Percentiles rank a stretch among this genome's conserved stretches.
These are phyloP conservation scores for Clonostachys sp. DNA, from an alignment of 2,329 filamentous ascomycete genomes.

Conservation along the genomic window DNA sequence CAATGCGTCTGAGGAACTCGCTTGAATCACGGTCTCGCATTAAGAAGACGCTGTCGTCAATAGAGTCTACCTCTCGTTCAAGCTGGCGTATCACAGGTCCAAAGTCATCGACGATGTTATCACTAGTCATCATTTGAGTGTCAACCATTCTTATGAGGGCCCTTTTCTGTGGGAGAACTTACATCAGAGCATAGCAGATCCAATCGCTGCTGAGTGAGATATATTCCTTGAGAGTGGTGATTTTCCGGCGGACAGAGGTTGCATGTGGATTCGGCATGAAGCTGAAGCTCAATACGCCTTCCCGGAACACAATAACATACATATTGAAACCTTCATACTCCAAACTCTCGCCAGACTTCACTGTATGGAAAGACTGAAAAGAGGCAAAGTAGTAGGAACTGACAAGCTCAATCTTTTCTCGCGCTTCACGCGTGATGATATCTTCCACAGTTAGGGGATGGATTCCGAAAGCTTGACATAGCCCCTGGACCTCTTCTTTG, in stretches of 20 bases:
- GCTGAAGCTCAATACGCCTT: constrained; percentile 92
- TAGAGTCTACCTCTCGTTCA: constrained; percentile 83
- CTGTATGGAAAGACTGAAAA: constrained; percentile 85
- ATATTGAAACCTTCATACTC: constrained; percentile 95
- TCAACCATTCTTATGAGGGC: constrained; percentile 23
- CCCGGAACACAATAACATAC: constrained; percentile 94
- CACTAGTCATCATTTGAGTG: constrained; percentile 38
- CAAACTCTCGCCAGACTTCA: constrained; percentile 71
- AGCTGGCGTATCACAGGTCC: constrained; percentile 84
- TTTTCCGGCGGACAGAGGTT: constrained; percentile 83
- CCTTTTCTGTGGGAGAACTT: constrained; percentile 6
- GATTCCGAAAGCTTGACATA: constrained; percentile 92
- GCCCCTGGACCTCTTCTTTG: constrained; percentile 79
- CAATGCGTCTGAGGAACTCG: constrained; percentile 81
- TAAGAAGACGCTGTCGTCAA: constrained; percentile 94
- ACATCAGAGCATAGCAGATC: constrained; percentile 98
- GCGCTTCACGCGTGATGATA: constrained; percentile 90
- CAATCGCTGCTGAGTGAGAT: constrained; percentile 93
- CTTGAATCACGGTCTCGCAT: constrained; percentile 87
- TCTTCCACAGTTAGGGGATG: constrained; percentile 96
- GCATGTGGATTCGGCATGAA: constrained; percentile 86
- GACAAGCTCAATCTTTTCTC: constrained; percentile 98
- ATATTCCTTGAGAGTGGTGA: constrained; percentile 89
- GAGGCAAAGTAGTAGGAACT: constrained; percentile 97
- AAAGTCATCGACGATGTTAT: constrained; percentile 96